Base-by-base conservation (phyloP, 495 filamentous ascomycete species). In the Geoglossum glabrum region DNA sequence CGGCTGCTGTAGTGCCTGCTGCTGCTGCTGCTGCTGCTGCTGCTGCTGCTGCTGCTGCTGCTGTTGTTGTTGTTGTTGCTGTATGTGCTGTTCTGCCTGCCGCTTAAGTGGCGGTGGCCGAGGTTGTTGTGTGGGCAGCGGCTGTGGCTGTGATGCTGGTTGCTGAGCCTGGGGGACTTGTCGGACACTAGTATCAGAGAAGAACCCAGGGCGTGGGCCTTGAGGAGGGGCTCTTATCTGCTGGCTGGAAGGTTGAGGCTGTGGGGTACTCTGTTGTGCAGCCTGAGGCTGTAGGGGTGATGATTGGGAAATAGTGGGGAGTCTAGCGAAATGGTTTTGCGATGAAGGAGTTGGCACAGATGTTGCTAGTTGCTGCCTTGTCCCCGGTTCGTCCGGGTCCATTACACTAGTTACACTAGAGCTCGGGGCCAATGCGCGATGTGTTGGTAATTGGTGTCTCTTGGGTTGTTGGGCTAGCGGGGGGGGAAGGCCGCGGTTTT, bases 401-500 rank as follows among this genome's bases (percentile, higher is more conserved):
- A 79, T 64, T 11, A 74, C 71, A 56, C 75, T 77, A 11, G 79
- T 64, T 11, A 74, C 71, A 56, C 75, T 77, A 11, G 79, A 78
- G n/a, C 78, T 85, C 40, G 83, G 72, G 33, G 80, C 74, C 46
- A 76, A 77, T 54, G 78, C 71, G 40, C 79, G 78, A 17, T 79
- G 73, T 31, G 69, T 78, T 50, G 73, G 74, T 62, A 68, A 80
- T 64, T 81, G 74, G 46, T 75, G 73, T 40, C 69, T 65, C 63
- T 73, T 76, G 38, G 72, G 63, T 64, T 33, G 28, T 54, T 21
- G 63, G 46, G 23, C 70, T 6, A 77, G 77, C 1, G 73, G 68
- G 28, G 86, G 86, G 30, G 84, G 74, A 10, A 82, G 80, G 25
- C 83, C 79, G 57, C 77, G 71, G 31, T 84, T 79, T 66, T 89